Evolutionary conservation across 495 filamentous ascomycete genomes (phyloP), one percentile per base, ranked within the genome.

Genomic region (Xylaria curta): DNA sequence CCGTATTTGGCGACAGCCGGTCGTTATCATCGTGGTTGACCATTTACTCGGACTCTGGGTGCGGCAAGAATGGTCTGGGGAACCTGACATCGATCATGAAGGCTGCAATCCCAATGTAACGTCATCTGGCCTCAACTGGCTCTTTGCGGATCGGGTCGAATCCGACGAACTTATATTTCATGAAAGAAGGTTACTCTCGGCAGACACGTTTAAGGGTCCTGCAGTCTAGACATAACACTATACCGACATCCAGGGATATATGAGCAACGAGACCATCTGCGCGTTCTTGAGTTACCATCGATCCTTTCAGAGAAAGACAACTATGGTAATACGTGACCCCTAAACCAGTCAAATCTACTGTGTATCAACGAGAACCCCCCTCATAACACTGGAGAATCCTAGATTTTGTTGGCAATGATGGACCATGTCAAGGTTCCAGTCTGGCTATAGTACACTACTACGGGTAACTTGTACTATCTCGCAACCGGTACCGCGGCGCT

Each of bases 31-130:
- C 46, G 31, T 53, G 63, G 42, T 66, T 66, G 63, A 31, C 49
- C 36, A 42, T 56, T 56, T 31, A 56, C n/a, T 51, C 24, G 33
- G 47, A 42, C 49, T 66, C 47, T 56, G 3, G 33, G 10, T 31
- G 49, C 49, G 49, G 65, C 49, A 67, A 8, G 46, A 56, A 67
- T 40, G 56, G 65, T 67, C 65, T 67, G 65, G 65, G 65, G 65
- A 67, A 67, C 46, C 65, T 28, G 47, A 31, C 65, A 67, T 21
- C 28, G 21, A 31, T 67, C 26, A 63, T 63, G 12, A 44, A 19
- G 21, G 36, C 21, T 40, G 65, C 36, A 40, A 67, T 67, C 33
- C 26, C 21, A 24, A 51, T 67, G 65, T 36, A 56, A 67, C 65
- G 42, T 67, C 49, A 40, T 42, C 65, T 56, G 65, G 24, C n/a